phyloP scores from a whole-genome alignment of 2,329 filamentous ascomycete species.

The Penicillium sp. region DNA sequence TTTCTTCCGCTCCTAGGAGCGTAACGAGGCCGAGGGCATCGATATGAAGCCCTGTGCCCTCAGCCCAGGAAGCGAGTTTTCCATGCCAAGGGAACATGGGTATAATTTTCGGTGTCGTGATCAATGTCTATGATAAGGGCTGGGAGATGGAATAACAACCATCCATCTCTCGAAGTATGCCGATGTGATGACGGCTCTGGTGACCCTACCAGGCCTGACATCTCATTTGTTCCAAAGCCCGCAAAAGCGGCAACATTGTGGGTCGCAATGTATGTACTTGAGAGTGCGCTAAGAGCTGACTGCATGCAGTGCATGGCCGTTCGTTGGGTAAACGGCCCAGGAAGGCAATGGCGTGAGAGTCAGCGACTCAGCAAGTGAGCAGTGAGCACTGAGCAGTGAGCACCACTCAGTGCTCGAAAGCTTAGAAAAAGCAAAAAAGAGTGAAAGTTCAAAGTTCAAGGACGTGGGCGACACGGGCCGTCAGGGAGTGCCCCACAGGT shows the following conservation, averaged over 20 bases:
- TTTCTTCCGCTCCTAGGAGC: constrained; percentile 16
- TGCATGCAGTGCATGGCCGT: background rate
- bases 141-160: no score
- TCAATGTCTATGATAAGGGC: background rate
- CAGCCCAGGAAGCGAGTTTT: constrained; percentile 7
- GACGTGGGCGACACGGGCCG: background rate
- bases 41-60: constrained; percentile 8
- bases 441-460: no score
- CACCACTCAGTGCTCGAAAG: background rate
- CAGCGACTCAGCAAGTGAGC: background rate
- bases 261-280: background rate
- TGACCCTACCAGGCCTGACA: no score
- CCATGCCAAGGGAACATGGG: constrained; percentile 15
- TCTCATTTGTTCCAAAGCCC: no score
- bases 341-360: background rate
- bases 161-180: no score
- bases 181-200: no score
- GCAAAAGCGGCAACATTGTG: background rate
- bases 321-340: background rate
- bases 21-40: constrained; percentile 17
- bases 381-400: background rate
- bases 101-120: no score
- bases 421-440: background rate
- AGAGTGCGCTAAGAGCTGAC: background rate
- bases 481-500: background rate